A percentile compares a stretch with the other conserved stretches of the same genome.
Evolutionary conservation across 2,329 filamentous ascomycete genomes (phyloP).

Genomic region (Apiospora hydei): DNA sequence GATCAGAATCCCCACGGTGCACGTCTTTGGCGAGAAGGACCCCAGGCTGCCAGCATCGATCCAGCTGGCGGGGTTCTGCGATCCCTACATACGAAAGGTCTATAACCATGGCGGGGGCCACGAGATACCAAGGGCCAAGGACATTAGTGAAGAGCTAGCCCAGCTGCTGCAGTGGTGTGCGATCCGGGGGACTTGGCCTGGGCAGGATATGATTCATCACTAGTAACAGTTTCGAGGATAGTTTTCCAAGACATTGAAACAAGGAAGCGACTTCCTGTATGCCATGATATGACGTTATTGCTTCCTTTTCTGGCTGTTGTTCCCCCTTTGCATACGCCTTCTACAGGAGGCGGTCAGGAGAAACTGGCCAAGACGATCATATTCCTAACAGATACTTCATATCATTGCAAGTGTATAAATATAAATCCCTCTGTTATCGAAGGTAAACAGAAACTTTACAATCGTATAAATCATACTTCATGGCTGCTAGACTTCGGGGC

Average conservation of each 20-base stretch:
- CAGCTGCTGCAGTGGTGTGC: conserved; percentile 37
- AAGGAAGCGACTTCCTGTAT: neutral
- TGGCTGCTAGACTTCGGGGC: too few species aligned
- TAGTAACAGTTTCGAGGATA: neutral
- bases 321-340: neutral
- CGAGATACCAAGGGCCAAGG: conserved; percentile 31
- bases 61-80: conserved; percentile 41
- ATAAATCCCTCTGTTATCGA: neutral
- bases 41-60: conserved; percentile 36
- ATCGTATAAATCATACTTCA: neutral
- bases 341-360: neutral
- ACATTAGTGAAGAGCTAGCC: conserved; percentile 32
- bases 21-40: conserved; percentile 36
- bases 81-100: conserved; percentile 40
- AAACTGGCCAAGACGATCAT: neutral
- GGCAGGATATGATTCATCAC: conserved; percentile 27
- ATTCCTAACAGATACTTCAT: neutral
- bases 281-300: too few species aligned
- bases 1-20: conserved; percentile 41
- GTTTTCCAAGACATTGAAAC: neutral
- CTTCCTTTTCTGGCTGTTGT: neutral
- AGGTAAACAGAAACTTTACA: neutral
- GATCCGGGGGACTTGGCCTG: conserved; percentile 38
- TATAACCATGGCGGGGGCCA: conserved; percentile 33
- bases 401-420: neutral